Conservation (phyloP, 139 green algal species). For the Coelastrella sp. region DNA sequence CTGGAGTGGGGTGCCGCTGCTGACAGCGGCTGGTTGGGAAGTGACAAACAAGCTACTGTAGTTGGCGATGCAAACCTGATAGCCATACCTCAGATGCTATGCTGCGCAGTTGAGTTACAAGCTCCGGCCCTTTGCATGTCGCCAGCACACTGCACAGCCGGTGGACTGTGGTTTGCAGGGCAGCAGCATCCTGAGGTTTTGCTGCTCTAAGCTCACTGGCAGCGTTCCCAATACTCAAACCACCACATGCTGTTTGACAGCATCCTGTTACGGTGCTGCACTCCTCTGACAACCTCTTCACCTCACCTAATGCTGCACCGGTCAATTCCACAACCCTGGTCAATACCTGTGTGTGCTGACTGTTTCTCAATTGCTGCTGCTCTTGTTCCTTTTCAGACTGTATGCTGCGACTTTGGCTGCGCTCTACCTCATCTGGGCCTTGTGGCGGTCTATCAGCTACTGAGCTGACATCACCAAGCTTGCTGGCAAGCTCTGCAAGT, state of each 20-base stretch:
- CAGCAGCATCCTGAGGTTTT: neutral
- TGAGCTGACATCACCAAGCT: constrained; percentile 9
- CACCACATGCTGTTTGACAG: neutral
- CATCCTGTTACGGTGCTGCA: neutral
- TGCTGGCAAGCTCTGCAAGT: neutral
- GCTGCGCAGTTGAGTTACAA: neutral
- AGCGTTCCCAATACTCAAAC: neutral
- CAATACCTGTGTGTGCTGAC: neutral
- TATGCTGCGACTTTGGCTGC: neutral
- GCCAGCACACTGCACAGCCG: constrained; percentile 15
- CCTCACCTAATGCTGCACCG: neutral
- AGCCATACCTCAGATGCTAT: constrained; percentile 10
- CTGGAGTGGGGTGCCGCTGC: too few relatives aligned
- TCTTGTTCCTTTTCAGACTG: neutral
- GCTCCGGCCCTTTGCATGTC: neutral
- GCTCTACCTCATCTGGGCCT: neutral
- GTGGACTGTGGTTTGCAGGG: neutral
- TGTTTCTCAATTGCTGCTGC: constrained; percentile 6
- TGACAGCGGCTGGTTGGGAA: too few relatives aligned
- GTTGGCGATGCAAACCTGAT: too few relatives aligned
- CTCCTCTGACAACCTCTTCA: neutral
- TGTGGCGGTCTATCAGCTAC: neutral
- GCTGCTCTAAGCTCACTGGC: neutral
- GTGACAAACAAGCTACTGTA: neutral
- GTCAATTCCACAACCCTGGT: neutral